These are phyloP conservation scores for Podaxis sp. DNA, from an alignment of 768 basidiomycete genomes.

Conservation along the genomic window DNA sequence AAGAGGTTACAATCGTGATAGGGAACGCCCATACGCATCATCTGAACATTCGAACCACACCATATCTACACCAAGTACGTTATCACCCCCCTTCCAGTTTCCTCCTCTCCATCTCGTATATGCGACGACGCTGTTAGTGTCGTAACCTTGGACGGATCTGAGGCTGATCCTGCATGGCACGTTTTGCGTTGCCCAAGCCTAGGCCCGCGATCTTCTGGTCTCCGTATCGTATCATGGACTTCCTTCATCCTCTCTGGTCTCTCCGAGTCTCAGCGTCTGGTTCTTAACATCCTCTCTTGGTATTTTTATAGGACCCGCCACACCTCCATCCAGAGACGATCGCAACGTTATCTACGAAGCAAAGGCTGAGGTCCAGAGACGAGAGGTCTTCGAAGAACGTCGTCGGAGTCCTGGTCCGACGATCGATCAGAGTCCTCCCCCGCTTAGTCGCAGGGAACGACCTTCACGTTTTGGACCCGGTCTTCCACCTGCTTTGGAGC, in stretches of 20 bases:
- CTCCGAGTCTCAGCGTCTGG: slow-evolving; percentile 11
- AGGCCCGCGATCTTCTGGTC: slow-evolving; percentile 1
- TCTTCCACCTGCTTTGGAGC: background rate
- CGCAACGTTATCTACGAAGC: slow-evolving; percentile 10
- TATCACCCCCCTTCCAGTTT: slow-evolving; percentile 53
- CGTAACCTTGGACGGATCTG: background rate
- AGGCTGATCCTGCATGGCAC: background rate
- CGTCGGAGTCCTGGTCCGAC: slow-evolving; percentile 5
- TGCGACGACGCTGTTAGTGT: slow-evolving; percentile 20
- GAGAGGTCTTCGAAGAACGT: slow-evolving; percentile 4
- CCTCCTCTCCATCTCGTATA: slow-evolving; percentile 33
- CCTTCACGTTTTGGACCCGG: slow-evolving; percentile 10
- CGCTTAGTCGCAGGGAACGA: slow-evolving; percentile 4
- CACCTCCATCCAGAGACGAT: slow-evolving; percentile 15
- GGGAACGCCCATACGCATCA: slow-evolving; percentile 30
- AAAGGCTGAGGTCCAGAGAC: background rate
- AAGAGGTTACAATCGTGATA: slow-evolving; percentile 25
- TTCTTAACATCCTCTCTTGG: slow-evolving; percentile 14
- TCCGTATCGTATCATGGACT: slow-evolving; percentile 11
- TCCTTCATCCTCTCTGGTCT: slow-evolving; percentile 15
- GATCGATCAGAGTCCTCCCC: background rate
- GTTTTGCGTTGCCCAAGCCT: background rate
- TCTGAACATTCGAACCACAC: slow-evolving; percentile 30
- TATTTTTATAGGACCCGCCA: slow-evolving; percentile 11
- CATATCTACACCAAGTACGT: slow-evolving; percentile 57